These are phyloP conservation scores for Kwoniella shivajii DNA, from an alignment of 1,284 basidiomycete genomes.

Conservation along the genomic window DNA sequence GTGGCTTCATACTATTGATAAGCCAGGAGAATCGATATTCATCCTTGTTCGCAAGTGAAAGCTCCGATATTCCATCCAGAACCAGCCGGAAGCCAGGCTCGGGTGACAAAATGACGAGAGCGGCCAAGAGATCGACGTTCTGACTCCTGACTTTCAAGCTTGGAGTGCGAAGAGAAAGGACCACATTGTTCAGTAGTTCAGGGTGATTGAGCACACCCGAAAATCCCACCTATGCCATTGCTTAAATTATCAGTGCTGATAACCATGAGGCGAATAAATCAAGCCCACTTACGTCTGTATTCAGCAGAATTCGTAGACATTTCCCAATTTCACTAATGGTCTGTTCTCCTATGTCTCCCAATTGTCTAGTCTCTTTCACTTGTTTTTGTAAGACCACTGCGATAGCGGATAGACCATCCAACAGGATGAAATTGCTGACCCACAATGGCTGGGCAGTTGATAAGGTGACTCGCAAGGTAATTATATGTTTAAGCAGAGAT, in stretches of 20 bases:
- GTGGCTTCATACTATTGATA: conserved; percentile 62
- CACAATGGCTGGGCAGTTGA: conserved; percentile 78
- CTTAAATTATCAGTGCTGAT: not conserved
- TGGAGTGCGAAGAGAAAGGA: conserved; percentile 67
- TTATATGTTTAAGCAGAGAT: conserved; percentile 73
- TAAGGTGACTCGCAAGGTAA: conserved; percentile 80
- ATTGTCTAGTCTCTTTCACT: conserved; percentile 63
- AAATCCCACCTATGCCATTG: conserved; percentile 66
- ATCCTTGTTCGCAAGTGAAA: conserved; percentile 70
- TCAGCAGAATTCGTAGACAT: conserved; percentile 78
- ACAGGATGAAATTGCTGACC: conserved; percentile 72
- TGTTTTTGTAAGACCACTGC: conserved; percentile 62
- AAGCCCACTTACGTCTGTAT: conserved; percentile 70
- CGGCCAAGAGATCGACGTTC: conserved; percentile 76
- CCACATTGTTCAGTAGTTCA: conserved; percentile 70
- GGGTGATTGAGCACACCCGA: conserved; percentile 67
- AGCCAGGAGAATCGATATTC: conserved; percentile 77
- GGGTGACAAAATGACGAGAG: conserved; percentile 73
- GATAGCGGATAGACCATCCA: conserved; percentile 68
- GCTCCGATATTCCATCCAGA: conserved; percentile 76
- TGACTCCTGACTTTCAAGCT: conserved; percentile 71
- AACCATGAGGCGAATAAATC: conserved; percentile 4
- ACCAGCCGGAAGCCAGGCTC: conserved; percentile 73
- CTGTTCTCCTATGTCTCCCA: conserved; percentile 67
- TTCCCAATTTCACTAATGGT: conserved; percentile 73